Conservation (phyloP, 257 asterid genomes). For the Solanum habrochaites region DNA sequence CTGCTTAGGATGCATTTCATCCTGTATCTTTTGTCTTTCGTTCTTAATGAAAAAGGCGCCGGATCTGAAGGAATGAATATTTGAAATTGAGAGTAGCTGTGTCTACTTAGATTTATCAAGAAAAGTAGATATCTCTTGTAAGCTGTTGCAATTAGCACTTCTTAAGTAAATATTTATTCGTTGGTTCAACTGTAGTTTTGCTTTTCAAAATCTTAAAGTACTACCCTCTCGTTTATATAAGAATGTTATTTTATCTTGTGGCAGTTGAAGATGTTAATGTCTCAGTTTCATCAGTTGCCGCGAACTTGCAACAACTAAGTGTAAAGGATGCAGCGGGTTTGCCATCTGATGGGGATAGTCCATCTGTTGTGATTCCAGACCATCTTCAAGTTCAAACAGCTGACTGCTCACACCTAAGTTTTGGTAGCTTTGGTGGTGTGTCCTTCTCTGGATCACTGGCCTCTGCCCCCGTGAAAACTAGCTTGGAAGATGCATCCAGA, state of each 20-base stretch:
- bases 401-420: constrained; percentile 83
- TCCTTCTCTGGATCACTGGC: constrained; percentile 35
- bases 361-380: constrained; percentile 68
- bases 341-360: constrained; percentile 34
- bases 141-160: background rate
- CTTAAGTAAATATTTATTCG: background rate
- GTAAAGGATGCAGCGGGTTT: constrained; percentile 37
- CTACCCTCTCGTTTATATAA: background rate
- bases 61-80: background rate
- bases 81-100: background rate
- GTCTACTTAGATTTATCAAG: background rate
- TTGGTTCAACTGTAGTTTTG: background rate
- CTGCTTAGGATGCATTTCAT: background rate
- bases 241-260: constrained; percentile 8
- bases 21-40: background rate
- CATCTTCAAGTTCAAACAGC: constrained; percentile 72
- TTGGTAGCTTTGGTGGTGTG: constrained; percentile 62
- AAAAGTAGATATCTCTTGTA: background rate
- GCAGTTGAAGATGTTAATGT: constrained; percentile 47
- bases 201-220: background rate
- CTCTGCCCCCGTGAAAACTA: constrained; percentile 32
- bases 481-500: constrained; percentile 33
- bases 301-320: constrained; percentile 41
- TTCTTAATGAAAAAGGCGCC: background rate
- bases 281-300: constrained; percentile 41